Evolutionary conservation across 176 grass and related monocot species (phyloP).

Genomic region (Zizania latifolia): DNA sequence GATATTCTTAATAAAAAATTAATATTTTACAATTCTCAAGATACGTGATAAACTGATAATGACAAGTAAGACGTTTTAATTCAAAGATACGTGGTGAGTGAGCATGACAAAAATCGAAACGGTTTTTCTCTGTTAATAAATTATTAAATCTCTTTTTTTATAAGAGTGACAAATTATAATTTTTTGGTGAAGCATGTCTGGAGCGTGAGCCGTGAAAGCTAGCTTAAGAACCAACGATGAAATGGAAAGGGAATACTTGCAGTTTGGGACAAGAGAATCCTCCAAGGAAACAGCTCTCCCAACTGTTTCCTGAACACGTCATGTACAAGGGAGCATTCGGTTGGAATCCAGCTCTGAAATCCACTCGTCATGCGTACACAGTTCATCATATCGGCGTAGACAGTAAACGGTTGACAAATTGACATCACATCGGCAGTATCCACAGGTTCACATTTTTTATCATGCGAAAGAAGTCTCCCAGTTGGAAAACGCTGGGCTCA

Average conservation of each 20-base stretch:
- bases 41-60: no score
- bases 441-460: neutral
- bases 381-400: no score
- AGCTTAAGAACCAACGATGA: conserved; percentile 16
- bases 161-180: no score
- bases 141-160: no score
- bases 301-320: neutral
- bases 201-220: no score
- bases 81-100: no score
- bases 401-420: neutral
- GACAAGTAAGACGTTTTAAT: no score
- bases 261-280: neutral
- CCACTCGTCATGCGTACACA: neutral
- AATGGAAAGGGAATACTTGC: conserved; percentile 2
- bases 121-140: no score
- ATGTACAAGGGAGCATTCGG: neutral
- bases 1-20: no score
- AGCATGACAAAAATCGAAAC: no score
- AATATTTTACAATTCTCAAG: no score
- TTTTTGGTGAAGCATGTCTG: no score
- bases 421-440: neutral
- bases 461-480: neutral
- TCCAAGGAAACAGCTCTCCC: neutral
- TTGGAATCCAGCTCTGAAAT: neutral
- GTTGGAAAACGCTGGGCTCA: neutral